Base-by-base conservation (phyloP, 495 filamentous ascomycete genomes). In the Neurospora sp. region DNA sequence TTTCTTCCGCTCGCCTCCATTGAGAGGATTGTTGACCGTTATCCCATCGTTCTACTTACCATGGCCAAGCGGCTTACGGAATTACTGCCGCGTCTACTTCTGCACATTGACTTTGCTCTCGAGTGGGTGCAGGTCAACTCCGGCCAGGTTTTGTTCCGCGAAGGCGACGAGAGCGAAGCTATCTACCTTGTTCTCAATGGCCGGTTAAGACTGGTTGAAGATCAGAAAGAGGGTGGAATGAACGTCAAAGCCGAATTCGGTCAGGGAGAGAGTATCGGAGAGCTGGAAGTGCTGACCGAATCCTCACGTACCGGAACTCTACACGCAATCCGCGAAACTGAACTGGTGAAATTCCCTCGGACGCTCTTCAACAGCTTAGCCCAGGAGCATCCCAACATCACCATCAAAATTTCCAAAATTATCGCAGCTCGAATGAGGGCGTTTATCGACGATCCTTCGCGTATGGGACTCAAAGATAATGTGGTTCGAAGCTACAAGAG, bases 181-280 rank as follows among this genome's bases (percentile, higher is more conserved):
- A 99, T 99, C 48, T 98, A 99, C 78, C 94, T 99, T 74, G 96
- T 98, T 12, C 85, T 99, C 8, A 99, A 99, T 79, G 96, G 96
- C 11, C 90, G 96, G 11, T 82, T 99, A 35, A 85, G 96, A 42
- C 88, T 92, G 5, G 89, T 98, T 3, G 86, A 92, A 40, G 94
- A 98, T 77, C 86, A 89, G 6, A 84, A 91, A 39, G 90, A 92
- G 70, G 93, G 92, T 0, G 91, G 90, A n/a, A 92, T 97, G 85
- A 92, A 90, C 70, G 94, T 97, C 44, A 89, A 93, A 44, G 94
- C 93, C 12, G 96, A 99, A 79, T 98, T 92, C 78, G 96, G 96
- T 7, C 96, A 99, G 79, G 96, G 96, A 20, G 96, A 99, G 78
- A 98, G 96, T 82, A 93, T 99, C 46, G 96, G 96, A 12, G 96